These are phyloP conservation scores for Yamadazyma buinensis DNA, from an alignment of 1,139 yeast species.

Conservation along the genomic window DNA sequence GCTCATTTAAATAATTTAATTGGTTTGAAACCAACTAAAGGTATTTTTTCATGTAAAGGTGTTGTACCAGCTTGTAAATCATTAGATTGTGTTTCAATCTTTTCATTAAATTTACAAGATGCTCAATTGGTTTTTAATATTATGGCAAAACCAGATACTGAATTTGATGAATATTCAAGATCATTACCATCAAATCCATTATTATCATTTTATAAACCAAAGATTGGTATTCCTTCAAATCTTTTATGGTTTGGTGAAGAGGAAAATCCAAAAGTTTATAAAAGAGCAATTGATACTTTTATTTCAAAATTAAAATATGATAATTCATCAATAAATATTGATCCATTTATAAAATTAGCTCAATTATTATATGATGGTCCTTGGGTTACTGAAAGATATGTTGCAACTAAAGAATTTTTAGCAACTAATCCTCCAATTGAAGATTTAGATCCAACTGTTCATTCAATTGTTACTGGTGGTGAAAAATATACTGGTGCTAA, in stretches of 20 bases:
- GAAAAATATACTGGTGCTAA: constrained; percentile 76
- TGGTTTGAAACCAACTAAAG: constrained; percentile 91
- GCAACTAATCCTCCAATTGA: constrained; percentile 68
- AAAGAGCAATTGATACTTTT: constrained; percentile 57
- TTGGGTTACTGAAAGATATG: constrained; percentile 96
- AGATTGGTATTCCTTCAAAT: constrained; percentile 69
- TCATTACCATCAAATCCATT: constrained; percentile 64
- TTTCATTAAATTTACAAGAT: constrained; percentile 71
- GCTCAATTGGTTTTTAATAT: constrained; percentile 74
- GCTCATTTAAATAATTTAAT: constrained; percentile 91
- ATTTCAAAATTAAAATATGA: constrained; percentile 45
- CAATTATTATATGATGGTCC: constrained; percentile 91
- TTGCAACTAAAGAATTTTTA: constrained; percentile 74
- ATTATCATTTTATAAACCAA: constrained; percentile 54
- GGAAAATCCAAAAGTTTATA: constrained; percentile 69
- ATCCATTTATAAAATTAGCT: constrained; percentile 78
- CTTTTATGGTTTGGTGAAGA: constrained; percentile 78
- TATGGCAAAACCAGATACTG: constrained; percentile 68
- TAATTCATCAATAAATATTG: constrained; percentile 61
- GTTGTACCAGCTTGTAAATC: constrained; percentile 98
- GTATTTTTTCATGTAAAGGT: constrained; percentile 78
- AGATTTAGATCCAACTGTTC: constrained; percentile 81
- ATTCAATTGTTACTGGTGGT: constrained; percentile 71
- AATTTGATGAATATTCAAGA: constrained; percentile 78
- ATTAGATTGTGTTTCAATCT: constrained; percentile 86